Percentiles rank a stretch among this genome's conserved stretches.
These are phyloP conservation scores for Lasiosphaeriaceae sp. DNA, from an alignment of 495 filamentous ascomycete genomes.

Conservation along the genomic window DNA sequence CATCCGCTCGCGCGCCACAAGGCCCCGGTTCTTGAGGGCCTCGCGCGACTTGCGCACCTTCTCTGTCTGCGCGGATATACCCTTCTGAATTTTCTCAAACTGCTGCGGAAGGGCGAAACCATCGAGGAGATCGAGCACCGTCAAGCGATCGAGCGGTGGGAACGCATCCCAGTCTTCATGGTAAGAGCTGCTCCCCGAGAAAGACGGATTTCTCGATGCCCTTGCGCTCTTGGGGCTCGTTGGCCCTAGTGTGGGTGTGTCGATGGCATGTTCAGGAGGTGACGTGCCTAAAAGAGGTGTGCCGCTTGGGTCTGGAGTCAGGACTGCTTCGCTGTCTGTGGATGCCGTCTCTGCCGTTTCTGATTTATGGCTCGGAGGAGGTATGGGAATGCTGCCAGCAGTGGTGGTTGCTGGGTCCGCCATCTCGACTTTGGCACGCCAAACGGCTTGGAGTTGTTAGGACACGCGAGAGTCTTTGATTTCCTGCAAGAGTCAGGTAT, in stretches of 20 bases:
- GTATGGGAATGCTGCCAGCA: conserved; percentile 27
- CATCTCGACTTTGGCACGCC: conserved; percentile 27
- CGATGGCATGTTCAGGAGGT: conserved; percentile 35
- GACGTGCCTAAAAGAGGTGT: conserved; percentile 38
- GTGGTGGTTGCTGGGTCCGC: conserved; percentile 34
- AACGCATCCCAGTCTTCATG: conserved; percentile 85
- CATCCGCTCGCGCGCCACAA: conserved; percentile 61
- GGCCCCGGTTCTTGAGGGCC: conserved; percentile 53
- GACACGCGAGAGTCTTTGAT: not conserved
- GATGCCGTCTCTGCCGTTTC: conserved; percentile 37
- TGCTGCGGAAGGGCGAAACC: conserved; percentile 86
- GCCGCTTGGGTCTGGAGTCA: conserved; percentile 39
- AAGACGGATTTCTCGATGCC: conserved; percentile 68
- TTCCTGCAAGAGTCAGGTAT: not conserved
- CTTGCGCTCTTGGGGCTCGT: conserved; percentile 46
- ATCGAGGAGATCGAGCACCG: conserved; percentile 88
- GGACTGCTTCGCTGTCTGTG: conserved; percentile 40
- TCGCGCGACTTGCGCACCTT: conserved; percentile 79
- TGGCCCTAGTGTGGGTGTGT: conserved; percentile 41
- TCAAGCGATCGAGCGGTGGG: conserved; percentile 86
- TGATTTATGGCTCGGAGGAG: conserved; percentile 31
- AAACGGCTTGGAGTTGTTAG: not conserved
- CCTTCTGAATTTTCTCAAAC: conserved; percentile 80
- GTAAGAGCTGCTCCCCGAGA: conserved; percentile 71
- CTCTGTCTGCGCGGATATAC: conserved; percentile 74